Conservation (phyloP, 805 yeast species). For the Wickerhamiella occidentalis region DNA sequence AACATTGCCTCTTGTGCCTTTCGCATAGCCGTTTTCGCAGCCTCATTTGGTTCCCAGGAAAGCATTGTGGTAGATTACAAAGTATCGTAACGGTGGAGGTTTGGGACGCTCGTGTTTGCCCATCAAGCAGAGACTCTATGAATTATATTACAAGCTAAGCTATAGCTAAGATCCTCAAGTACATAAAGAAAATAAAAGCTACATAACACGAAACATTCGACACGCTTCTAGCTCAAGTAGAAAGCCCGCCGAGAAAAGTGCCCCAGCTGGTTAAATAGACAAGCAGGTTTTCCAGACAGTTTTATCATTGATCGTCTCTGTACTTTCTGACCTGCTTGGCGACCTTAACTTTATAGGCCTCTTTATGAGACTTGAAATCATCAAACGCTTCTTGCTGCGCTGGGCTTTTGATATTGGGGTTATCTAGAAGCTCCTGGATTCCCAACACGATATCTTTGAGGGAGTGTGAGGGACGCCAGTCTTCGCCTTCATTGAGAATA, state of each 20-base stretch:
- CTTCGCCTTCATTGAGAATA: constrained; percentile 87
- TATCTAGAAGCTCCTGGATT: constrained; percentile 76
- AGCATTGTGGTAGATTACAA: not conserved
- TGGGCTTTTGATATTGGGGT: constrained; percentile 91
- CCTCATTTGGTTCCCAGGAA: constrained; percentile 7
- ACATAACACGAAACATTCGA: too few species aligned
- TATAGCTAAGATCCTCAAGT: too few species aligned
- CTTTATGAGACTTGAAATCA: constrained; percentile 49
- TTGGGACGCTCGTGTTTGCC: too few species aligned
- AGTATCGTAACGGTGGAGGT: not conserved
- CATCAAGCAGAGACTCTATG: too few species aligned
- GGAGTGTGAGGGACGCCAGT: constrained; percentile 96
- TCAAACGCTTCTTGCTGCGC: constrained; percentile 91
- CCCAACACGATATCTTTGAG: constrained; percentile 82
- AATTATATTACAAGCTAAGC: too few species aligned
- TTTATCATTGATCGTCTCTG: constrained; percentile 17
- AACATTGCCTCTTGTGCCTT: constrained; percentile 4
- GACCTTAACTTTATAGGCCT: constrained; percentile 62
- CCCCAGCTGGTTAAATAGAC: too few species aligned
- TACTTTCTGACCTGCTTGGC: constrained; percentile 68
- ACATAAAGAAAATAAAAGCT: too few species aligned
- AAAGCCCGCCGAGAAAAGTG: too few species aligned
- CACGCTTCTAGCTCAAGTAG: too few species aligned
- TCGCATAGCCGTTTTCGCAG: constrained; percentile 2
- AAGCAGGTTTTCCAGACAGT: not conserved